Conservation (phyloP, 805 yeast species). For the Sungouiozyma ichnusensis region DNA sequence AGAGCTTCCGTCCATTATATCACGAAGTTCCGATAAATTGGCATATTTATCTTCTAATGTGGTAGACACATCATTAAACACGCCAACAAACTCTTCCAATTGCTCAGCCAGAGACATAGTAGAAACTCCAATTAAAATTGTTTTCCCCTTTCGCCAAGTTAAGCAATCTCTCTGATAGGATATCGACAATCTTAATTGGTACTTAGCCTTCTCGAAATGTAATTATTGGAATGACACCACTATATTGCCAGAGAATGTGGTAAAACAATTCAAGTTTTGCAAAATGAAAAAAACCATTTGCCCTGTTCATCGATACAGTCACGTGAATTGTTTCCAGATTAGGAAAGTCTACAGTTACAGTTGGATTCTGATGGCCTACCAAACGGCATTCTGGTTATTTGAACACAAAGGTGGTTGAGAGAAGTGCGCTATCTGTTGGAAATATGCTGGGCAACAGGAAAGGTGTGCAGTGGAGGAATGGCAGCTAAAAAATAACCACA, state of each 20-base stretch:
- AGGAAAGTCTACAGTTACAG: constrained; percentile 8
- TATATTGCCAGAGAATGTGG: no score
- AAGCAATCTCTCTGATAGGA: no score
- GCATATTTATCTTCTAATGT: constrained; percentile 57
- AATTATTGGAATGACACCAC: no score
- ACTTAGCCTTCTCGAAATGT: no score
- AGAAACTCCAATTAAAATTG: not conserved
- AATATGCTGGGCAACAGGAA: no score
- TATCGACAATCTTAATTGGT: not conserved
- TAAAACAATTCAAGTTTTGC: no score
- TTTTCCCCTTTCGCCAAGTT: no score
- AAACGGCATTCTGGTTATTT: not conserved
- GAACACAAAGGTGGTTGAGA: no score
- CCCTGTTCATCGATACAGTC: constrained; percentile 2
- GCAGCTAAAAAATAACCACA: no score
- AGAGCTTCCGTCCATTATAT: constrained; percentile 75
- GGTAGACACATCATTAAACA: constrained; percentile 43
- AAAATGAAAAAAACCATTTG: not conserved
- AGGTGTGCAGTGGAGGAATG: no score
- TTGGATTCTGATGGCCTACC: not conserved
- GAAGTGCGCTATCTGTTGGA: no score
- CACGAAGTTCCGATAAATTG: constrained; percentile 71
- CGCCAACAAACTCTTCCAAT: constrained; percentile 56
- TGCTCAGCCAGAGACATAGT: constrained; percentile 35
- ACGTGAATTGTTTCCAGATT: constrained; percentile 15